These are phyloP conservation scores for Prunus salicina DNA, from an alignment of 306 rosid species.

Conservation along the genomic window DNA sequence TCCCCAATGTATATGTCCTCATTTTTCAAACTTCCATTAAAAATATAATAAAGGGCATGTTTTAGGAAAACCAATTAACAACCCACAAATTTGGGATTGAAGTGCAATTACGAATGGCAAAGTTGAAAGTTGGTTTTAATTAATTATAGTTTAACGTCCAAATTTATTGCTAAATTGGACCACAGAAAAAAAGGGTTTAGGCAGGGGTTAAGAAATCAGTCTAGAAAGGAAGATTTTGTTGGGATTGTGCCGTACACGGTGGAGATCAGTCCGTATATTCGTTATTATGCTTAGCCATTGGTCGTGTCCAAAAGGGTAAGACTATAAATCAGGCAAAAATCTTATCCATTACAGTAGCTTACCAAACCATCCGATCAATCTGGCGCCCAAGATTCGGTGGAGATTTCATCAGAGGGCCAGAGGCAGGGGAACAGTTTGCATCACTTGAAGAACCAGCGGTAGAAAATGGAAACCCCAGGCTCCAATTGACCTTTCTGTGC, in stretches of 20 bases:
- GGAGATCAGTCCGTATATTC: conserved; percentile 1
- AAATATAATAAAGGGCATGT: no score
- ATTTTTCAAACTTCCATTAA: no score
- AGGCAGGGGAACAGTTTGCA: not conserved
- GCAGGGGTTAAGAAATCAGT: not conserved
- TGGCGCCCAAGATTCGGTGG: conserved; percentile 1
- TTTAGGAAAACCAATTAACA: no score
- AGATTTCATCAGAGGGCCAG: not conserved
- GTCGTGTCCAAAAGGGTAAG: not conserved
- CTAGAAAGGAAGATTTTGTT: not conserved
- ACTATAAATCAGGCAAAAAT: not conserved
- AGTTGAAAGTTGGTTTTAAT: no score
- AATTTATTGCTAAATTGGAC: no score
- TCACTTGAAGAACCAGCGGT: not conserved
- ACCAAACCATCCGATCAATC: not conserved
- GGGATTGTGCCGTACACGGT: not conserved
- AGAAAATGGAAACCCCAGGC: not conserved
- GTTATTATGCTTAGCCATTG: not conserved
- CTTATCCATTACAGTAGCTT: not conserved
- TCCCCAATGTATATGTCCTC: no score
- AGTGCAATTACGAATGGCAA: no score
- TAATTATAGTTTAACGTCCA: no score
- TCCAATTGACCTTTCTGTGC: not conserved
- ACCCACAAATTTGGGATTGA: no score
- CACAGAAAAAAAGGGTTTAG: no score